phyloP scores from a whole-genome alignment of 805 yeast species.

The Teunomyces tritomae region DNA sequence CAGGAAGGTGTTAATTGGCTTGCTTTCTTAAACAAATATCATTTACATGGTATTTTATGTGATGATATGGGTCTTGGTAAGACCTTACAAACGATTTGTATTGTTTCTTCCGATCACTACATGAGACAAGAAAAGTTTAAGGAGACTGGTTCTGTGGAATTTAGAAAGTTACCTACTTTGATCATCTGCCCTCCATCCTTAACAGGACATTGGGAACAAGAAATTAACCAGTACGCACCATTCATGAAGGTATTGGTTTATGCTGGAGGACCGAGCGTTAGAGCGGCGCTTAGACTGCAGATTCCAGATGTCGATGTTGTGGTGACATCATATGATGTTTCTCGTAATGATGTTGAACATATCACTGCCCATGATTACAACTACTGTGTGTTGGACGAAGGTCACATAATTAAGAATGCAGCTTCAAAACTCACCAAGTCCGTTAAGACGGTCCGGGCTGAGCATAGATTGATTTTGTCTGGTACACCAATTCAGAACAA shows the following conservation, averaged over 20 bases:
- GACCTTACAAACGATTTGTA: slow-evolving; percentile 94
- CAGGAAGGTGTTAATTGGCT: slow-evolving; percentile 99
- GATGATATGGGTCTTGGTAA: slow-evolving; percentile 99
- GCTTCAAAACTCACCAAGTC: slow-evolving; percentile 84
- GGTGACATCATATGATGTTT: slow-evolving; percentile 94
- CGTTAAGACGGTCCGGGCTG: slow-evolving; percentile 78
- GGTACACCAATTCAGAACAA: slow-evolving; percentile 99
- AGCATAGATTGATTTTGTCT: slow-evolving; percentile 85
- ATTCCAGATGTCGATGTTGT: slow-evolving; percentile 71
- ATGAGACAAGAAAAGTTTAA: slow-evolving; percentile 69
- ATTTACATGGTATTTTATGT: slow-evolving; percentile 94
- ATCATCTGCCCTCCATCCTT: slow-evolving; percentile 95
- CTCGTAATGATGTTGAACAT: slow-evolving; percentile 80
- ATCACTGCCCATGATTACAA: slow-evolving; percentile 68
- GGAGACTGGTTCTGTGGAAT: slow-evolving; percentile 60
- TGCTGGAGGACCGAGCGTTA: slow-evolving; percentile 85
- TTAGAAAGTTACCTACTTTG: slow-evolving; percentile 75
- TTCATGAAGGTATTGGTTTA: slow-evolving; percentile 78
- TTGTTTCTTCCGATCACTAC: slow-evolving; percentile 94
- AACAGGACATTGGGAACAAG: slow-evolving; percentile 99
- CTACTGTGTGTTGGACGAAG: slow-evolving; percentile 95
- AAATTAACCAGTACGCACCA: slow-evolving; percentile 85
- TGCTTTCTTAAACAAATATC: slow-evolving; percentile 90
- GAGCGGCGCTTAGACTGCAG: slow-evolving; percentile 54
- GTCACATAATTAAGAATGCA: slow-evolving; percentile 94